Conservation (phyloP, 2,329 filamentous ascomycete species). For the Thermothelomyces thermophilus region DNA sequence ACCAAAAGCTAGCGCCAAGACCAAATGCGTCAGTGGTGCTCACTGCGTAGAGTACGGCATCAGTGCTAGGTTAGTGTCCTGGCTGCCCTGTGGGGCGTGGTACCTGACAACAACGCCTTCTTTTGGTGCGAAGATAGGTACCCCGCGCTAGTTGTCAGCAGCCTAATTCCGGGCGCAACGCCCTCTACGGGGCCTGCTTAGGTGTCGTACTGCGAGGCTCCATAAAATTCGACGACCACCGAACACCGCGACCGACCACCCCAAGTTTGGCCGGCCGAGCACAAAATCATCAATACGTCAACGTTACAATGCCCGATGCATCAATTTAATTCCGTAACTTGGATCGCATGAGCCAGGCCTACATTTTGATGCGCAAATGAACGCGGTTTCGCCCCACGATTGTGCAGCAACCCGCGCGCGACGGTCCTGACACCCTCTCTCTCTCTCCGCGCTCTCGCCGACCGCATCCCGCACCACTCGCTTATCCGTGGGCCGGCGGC, state of each 20-base stretch:
- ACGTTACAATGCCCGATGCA: slow-evolving; percentile 38
- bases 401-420: slow-evolving; percentile 43
- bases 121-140: slow-evolving; percentile 8
- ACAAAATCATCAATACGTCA: slow-evolving; percentile 35
- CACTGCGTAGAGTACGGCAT: not conserved
- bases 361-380: slow-evolving; percentile 40
- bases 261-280: slow-evolving; percentile 25
- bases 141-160: not conserved
- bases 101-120: slow-evolving; percentile 9
- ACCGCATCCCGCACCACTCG: slow-evolving; percentile 11
- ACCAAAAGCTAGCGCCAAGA: too few species aligned
- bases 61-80: too few species aligned
- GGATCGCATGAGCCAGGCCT: slow-evolving; percentile 37
- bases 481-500: slow-evolving; percentile 6
- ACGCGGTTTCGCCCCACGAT: slow-evolving; percentile 36
- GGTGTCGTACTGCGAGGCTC: slow-evolving; percentile 18
- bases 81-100: not conserved
- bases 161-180: not conserved
- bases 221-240: slow-evolving; percentile 32
- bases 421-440: slow-evolving; percentile 29
- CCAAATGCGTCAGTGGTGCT: too few species aligned
- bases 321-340: slow-evolving; percentile 35
- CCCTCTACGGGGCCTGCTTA: not conserved
- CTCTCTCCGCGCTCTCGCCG: slow-evolving; percentile 18
- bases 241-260: slow-evolving; percentile 23